Evolutionary conservation across 148 eudicot species (phyloP), one percentile per base, ranked within the genome.

Genomic region (Spergularia bocconei): DNA sequence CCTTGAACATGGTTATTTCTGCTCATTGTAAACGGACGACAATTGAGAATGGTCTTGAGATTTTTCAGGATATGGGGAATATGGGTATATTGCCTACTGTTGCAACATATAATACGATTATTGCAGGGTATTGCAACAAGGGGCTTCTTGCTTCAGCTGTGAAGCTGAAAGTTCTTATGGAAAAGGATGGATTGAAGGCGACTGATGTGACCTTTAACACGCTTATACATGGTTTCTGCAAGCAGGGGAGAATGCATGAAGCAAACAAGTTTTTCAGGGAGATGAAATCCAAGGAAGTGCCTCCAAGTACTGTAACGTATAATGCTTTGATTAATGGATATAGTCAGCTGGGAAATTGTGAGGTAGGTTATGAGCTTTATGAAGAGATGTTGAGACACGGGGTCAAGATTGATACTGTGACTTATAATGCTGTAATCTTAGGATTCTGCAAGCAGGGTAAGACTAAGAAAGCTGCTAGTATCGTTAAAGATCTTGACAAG

Each of bases 361-460:
- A 85, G 78, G 76, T 75, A 82, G 85, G 84, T 25, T 57, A 68
- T 44, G 86, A 80, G 67, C 80, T 92, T 68, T 86, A 86, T 69
- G 91, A 88, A 78, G 91, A 92, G 65, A 92, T 92, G 93, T 63
- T 76, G 41, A 81, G 81, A 72, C 70, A 76, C 38, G 91, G 86
- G 36, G 52, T 90, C 0, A 85, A 87, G 78, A 82, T 87, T 56
- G 88, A 92, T 87, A 82, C 90, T 12, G 16, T 90, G 63, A 90
- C 97, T 23, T 92, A 88, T 59, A 90, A 90, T 81, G 90, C 92
- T 48, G 72, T 92, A 79, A 87, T 92, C 57, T 75, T 82, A 82
- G 95, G 88, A 39, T 80, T 90, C 16, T 92, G 95, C 80, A 92
- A 92, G 75, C 84, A 80, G 54, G 95, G 95, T 53, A 92, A 87